These are phyloP conservation scores for Pseudogymnoascus verrucosus DNA, from an alignment of 2,329 filamentous ascomycete genomes.

Conservation along the genomic window DNA sequence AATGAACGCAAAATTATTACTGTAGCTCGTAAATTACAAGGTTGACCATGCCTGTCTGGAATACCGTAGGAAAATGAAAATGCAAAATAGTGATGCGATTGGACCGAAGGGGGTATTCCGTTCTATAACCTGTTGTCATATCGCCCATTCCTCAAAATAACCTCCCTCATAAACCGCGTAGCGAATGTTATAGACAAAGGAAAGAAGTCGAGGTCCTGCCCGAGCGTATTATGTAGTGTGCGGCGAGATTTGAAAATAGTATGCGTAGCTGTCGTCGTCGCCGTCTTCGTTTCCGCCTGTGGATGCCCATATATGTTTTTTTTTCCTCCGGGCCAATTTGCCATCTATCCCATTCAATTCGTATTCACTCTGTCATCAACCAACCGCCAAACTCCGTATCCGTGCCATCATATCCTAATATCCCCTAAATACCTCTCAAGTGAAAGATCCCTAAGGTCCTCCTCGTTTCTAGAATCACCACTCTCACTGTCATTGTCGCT, in stretches of 20 bases:
- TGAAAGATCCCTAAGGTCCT: background rate
- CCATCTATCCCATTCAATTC: slow-evolving; percentile 2
- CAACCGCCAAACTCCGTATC: background rate
- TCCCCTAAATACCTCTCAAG: slow-evolving; percentile 1
- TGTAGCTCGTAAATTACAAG: slow-evolving; percentile 8
- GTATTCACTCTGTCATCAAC: background rate
- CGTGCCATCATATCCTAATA: background rate
- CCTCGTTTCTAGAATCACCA: background rate
- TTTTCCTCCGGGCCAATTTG: slow-evolving; percentile 5
- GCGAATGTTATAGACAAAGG: slow-evolving; percentile 5
- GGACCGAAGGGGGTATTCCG: slow-evolving; percentile 6
- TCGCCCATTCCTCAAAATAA: slow-evolving; percentile 1
- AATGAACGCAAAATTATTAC: slow-evolving; percentile 4
- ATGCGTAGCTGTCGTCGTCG: slow-evolving; percentile 2
- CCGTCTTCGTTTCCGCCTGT: background rate
- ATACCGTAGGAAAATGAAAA: slow-evolving; percentile 5
- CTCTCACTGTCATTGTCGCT: background rate
- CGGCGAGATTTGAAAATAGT: background rate
- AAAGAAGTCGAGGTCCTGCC: slow-evolving; percentile 4
- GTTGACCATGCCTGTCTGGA: slow-evolving; percentile 3
- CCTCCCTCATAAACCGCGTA: slow-evolving; percentile 5
- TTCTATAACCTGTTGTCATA: slow-evolving; percentile 6
- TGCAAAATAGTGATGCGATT: slow-evolving; percentile 4
- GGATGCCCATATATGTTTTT: background rate
- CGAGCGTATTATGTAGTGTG: background rate